These are phyloP conservation scores for Phytophthora tubulina DNA, from an alignment of 352 stramenopile genomes.

Conservation along the genomic window DNA sequence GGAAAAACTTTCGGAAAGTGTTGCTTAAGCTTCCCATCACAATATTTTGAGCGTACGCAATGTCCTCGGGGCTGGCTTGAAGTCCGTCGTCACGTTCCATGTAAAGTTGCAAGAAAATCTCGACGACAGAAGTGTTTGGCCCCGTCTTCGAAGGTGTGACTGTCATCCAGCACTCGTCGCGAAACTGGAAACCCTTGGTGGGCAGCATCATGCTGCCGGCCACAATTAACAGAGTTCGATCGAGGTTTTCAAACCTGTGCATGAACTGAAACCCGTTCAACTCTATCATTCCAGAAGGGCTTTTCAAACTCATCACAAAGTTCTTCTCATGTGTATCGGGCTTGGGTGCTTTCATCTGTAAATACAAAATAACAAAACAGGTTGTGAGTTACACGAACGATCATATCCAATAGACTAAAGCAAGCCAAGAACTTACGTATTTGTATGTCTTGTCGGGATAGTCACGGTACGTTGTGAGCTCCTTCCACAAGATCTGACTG, in stretches of 20 bases:
- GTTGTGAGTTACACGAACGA: no score
- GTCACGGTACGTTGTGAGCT: slow-evolving; percentile 34
- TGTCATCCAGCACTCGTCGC: slow-evolving; percentile 35
- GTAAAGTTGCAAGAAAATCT: slow-evolving; percentile 31
- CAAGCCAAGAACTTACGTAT: slow-evolving; percentile 20
- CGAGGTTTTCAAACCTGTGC: slow-evolving; percentile 29
- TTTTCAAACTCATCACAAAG: slow-evolving; percentile 29
- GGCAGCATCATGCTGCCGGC: slow-evolving; percentile 26
- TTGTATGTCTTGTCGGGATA: slow-evolving; percentile 36
- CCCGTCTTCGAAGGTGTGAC: slow-evolving; percentile 7
- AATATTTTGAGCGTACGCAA: slow-evolving; percentile 26
- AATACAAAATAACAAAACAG: not conserved
- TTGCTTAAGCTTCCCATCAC: slow-evolving; percentile 37
- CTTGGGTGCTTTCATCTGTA: slow-evolving; percentile 22
- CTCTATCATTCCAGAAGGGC: slow-evolving; percentile 21
- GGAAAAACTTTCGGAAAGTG: slow-evolving; percentile 33
- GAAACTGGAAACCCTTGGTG: slow-evolving; percentile 27
- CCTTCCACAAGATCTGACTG: slow-evolving; percentile 32
- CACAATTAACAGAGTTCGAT: slow-evolving; percentile 27
- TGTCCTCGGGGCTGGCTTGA: slow-evolving; percentile 12
- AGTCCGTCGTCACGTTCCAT: slow-evolving; percentile 19
- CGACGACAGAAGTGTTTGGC: slow-evolving; percentile 1
- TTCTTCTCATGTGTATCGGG: slow-evolving; percentile 34
- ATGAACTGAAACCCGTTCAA: slow-evolving; percentile 40
- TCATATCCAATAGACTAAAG: not conserved